Percentiles rank a stretch among this genome's conserved stretches.
Conservation (phyloP, 2,329 filamentous ascomycete species). For the Exophiala lecanii-corni region DNA sequence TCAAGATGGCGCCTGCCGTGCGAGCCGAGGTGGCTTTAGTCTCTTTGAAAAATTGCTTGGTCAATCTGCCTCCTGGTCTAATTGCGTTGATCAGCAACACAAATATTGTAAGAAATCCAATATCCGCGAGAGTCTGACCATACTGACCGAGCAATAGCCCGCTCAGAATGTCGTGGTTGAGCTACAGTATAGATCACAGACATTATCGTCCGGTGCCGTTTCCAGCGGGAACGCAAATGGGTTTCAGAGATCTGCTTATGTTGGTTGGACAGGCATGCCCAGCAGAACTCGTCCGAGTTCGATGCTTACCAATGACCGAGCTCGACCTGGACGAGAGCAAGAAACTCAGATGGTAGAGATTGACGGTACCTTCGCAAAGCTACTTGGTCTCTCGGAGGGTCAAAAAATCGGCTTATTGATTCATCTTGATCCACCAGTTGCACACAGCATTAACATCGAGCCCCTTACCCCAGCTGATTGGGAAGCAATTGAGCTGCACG, state of each 20-base stretch:
- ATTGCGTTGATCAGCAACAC: slow-evolving; percentile 81
- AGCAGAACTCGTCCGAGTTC: slow-evolving; percentile 77
- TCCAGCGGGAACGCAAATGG: slow-evolving; percentile 44
- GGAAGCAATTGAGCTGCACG: slow-evolving; percentile 97
- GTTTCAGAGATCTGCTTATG: slow-evolving; percentile 67
- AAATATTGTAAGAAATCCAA: slow-evolving; percentile 66
- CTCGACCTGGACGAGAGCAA: slow-evolving; percentile 72
- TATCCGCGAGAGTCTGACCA: no score
- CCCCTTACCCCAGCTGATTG: slow-evolving; percentile 92
- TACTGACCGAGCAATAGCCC: slow-evolving; percentile 34
- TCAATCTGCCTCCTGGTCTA: slow-evolving; percentile 82
- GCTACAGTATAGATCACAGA: slow-evolving; percentile 66
- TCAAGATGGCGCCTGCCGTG: slow-evolving; percentile 44
- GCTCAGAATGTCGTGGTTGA: slow-evolving; percentile 97
- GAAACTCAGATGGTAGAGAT: slow-evolving; percentile 77
- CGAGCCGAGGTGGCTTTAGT: slow-evolving; percentile 79
- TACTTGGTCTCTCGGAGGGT: slow-evolving; percentile 73
- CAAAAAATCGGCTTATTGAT: slow-evolving; percentile 67
- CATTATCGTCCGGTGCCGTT: slow-evolving; percentile 44
- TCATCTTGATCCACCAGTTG: slow-evolving; percentile 84
- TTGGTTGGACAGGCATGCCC: slow-evolving; percentile 97
- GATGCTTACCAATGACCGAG: slow-evolving; percentile 51
- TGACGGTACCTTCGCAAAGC: slow-evolving; percentile 75
- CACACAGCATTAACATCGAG: slow-evolving; percentile 94
- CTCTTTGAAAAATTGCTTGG: slow-evolving; percentile 87